A percentile compares a stretch with the other conserved stretches of the same genome.
Conservation (phyloP, 495 filamentous ascomycete genomes). For the Lasiosphaeris hirsuta region DNA sequence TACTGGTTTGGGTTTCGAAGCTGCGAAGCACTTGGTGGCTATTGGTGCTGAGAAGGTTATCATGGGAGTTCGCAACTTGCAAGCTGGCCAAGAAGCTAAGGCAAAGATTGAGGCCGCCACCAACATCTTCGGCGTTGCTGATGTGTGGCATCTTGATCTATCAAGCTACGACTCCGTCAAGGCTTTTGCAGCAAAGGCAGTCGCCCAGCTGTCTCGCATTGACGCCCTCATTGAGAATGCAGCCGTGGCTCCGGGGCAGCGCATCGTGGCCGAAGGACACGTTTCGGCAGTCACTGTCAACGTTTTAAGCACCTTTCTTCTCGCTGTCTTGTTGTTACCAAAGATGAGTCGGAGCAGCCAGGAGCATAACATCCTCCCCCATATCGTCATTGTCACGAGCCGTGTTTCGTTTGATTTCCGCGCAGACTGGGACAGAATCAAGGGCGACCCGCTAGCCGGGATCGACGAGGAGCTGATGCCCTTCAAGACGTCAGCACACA, state of each 20-base stretch:
- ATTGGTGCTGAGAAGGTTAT: constrained; percentile 45
- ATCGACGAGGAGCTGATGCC: constrained; percentile 8
- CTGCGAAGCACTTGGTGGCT: constrained; percentile 41
- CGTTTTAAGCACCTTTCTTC: constrained; percentile 48
- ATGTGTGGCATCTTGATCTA: constrained; percentile 33
- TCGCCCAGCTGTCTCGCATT: constrained; percentile 31
- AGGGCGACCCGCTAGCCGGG: constrained; percentile 10
- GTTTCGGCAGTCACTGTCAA: constrained; percentile 42
- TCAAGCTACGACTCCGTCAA: constrained; percentile 35
- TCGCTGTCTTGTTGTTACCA: constrained; percentile 40
- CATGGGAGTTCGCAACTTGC: constrained; percentile 41
- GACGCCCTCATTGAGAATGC: constrained; percentile 44
- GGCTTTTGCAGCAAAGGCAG: constrained; percentile 32
- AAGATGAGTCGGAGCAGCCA: constrained; percentile 21
- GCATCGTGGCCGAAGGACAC: constrained; percentile 14
- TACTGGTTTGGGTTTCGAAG: constrained; percentile 52
- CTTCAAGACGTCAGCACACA: not conserved
- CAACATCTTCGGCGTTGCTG: constrained; percentile 29
- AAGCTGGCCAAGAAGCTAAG: constrained; percentile 1
- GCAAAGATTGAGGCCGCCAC: constrained; percentile 2
- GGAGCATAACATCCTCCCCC: not conserved
- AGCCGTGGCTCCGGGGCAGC: constrained; percentile 24
- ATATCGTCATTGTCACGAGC: not conserved
- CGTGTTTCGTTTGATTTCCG: not conserved
- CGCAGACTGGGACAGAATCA: constrained; percentile 9